phyloP scores from a whole-genome alignment of 345 rosid species.

The Raphanus raphanistrum region DNA sequence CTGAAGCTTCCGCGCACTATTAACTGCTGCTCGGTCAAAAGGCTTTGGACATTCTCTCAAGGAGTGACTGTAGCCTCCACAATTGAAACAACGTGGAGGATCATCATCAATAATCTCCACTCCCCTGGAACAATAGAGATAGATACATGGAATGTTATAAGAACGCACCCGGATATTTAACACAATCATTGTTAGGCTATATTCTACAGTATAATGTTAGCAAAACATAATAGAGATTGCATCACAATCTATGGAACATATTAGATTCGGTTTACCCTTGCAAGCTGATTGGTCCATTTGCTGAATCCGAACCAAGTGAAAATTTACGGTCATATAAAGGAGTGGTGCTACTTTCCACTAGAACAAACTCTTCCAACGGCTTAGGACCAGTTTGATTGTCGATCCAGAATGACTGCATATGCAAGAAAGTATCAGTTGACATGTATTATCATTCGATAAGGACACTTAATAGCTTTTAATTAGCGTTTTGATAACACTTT shows the following conservation, averaged over 20 bases:
- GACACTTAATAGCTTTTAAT: neutral
- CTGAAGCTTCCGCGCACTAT: constrained; percentile 75
- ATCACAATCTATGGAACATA: neutral
- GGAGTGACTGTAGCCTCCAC: constrained; percentile 88
- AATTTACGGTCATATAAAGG: constrained; percentile 94
- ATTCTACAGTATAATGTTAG: neutral
- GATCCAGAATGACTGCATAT: constrained; percentile 85
- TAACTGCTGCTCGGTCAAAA: constrained; percentile 76
- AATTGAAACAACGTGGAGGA: constrained; percentile 92
- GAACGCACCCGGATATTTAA: neutral
- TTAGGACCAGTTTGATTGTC: constrained; percentile 60
- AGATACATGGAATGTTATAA: constrained; percentile 19
- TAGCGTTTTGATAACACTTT: neutral
- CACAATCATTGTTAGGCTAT: neutral
- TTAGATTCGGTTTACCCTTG: constrained; percentile 55
- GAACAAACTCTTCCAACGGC: constrained; percentile 39
- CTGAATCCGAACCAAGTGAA: constrained; percentile 68
- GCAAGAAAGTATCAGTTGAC: constrained; percentile 32
- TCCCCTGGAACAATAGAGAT: constrained; percentile 52
- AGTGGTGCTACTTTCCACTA: constrained; percentile 52
- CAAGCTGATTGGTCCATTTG: constrained; percentile 59
- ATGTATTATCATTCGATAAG: neutral
- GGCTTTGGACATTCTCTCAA: constrained; percentile 89
- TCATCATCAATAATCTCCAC: constrained; percentile 65
- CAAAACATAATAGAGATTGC: constrained; percentile 2